phyloP scores from a whole-genome alignment of 1,284 basidiomycete genomes.

The Pyrrhoderma noxium region DNA sequence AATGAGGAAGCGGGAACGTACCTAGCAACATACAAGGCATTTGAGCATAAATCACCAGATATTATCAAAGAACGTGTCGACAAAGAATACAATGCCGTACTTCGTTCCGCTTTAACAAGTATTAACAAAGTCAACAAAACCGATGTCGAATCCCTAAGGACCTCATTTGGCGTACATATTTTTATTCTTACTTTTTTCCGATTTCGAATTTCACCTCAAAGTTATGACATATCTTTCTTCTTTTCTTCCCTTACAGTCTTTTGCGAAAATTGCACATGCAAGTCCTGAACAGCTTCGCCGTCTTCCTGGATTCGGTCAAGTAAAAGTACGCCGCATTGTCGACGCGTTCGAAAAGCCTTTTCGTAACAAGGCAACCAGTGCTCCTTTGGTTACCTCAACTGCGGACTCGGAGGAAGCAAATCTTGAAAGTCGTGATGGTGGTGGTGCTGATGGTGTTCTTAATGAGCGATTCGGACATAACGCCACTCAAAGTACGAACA shows the following conservation, averaged over 20 bases:
- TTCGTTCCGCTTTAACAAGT: constrained; percentile 83
- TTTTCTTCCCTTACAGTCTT: constrained; percentile 59
- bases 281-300: constrained; percentile 69
- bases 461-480: constrained; percentile 11
- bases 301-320: constrained; percentile 90
- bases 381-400: constrained; percentile 26
- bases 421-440: constrained; percentile 18
- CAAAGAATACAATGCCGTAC: constrained; percentile 77
- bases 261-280: constrained; percentile 71
- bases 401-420: background rate
- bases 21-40: constrained; percentile 86
- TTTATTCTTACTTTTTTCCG: background rate
- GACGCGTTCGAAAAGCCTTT: constrained; percentile 76
- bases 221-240: too few species aligned
- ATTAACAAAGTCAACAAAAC: constrained; percentile 97
- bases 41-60: constrained; percentile 90
- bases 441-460: background rate
- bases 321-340: constrained; percentile 82
- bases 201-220: constrained; percentile 1
- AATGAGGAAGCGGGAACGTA: constrained; percentile 90
- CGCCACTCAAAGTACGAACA: constrained; percentile 1
- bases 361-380: constrained; percentile 52
- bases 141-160: constrained; percentile 89
- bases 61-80: constrained; percentile 91
- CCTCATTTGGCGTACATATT: constrained; percentile 81